Percentiles rank a stretch among this genome's conserved stretches.
Conservation (phyloP, 345 rosid species). For the Eucalyptus cloeziana region DNA sequence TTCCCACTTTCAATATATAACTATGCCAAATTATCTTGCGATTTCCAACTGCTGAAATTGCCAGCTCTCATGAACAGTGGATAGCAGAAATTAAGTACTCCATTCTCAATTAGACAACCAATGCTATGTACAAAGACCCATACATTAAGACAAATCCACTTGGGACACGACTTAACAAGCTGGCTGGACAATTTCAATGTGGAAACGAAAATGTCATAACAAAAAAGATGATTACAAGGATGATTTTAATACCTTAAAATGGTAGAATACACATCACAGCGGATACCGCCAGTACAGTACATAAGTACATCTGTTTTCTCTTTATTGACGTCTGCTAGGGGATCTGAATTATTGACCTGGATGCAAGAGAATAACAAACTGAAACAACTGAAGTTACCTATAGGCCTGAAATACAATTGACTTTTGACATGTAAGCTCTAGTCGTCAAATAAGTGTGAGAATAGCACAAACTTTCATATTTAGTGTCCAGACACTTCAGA, state of each 20-base stretch:
- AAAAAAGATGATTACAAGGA: not conserved
- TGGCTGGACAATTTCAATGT: not conserved
- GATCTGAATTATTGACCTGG: conserved; percentile 58
- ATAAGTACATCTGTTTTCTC: conserved; percentile 63
- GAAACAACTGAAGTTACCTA: not conserved
- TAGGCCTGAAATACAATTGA: not conserved
- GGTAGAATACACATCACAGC: conserved; percentile 91
- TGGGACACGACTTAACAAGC: not conserved
- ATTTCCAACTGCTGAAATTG: not conserved
- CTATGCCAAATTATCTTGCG: not conserved
- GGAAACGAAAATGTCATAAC: not conserved
- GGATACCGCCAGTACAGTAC: conserved; percentile 97
- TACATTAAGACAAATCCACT: not conserved
- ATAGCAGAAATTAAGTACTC: not conserved
- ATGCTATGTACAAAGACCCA: not conserved
- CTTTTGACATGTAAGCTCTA: not conserved
- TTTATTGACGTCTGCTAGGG: conserved; percentile 58
- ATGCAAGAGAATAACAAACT: not conserved
- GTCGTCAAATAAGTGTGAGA: not conserved
- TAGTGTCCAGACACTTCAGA: not conserved
- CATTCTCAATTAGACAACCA: not conserved
- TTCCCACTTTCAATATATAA: not conserved
- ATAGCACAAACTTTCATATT: not conserved
- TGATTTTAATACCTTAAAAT: conserved; percentile 48
- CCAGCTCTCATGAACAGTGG: not conserved